Percentiles rank a stretch among this genome's conserved stretches.
These are phyloP conservation scores for Volvox africanus DNA, from an alignment of 139 green algal species.

Conservation along the genomic window DNA sequence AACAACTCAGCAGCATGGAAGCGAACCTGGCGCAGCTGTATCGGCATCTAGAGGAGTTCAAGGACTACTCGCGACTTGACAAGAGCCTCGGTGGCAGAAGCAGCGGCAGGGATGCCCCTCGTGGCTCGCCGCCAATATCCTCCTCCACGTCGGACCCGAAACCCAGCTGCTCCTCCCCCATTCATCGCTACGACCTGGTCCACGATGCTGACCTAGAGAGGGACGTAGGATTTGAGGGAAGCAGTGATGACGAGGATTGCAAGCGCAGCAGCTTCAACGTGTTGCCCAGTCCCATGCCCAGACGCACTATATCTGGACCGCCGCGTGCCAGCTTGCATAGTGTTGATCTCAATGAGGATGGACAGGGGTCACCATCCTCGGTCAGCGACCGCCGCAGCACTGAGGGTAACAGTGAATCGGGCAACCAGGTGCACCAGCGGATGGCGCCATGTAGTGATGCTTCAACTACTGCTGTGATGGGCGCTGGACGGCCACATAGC, in stretches of 20 bases:
- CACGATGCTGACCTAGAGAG: background rate
- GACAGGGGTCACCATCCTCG: background rate
- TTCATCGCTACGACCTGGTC: background rate
- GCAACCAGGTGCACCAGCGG: background rate
- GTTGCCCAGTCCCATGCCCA: background rate
- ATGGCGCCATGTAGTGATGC: background rate
- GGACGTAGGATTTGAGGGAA: background rate
- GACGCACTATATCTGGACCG: background rate
- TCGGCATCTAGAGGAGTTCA: conserved; percentile 39
- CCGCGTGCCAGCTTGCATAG: too few species aligned
- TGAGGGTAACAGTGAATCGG: background rate
- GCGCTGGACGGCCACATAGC: background rate
- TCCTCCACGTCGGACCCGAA: background rate
- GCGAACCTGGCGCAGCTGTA: conserved; percentile 34
- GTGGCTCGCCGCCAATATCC: background rate
- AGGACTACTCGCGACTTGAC: background rate
- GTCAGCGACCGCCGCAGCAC: background rate
- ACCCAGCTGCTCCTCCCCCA: background rate
- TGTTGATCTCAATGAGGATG: too few species aligned
- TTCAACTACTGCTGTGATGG: background rate
- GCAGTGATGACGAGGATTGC: background rate
- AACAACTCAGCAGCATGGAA: conserved; percentile 36
- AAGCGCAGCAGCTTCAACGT: background rate
- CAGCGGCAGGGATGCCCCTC: background rate
- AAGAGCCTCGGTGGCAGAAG: background rate